Evolutionary conservation across 1,284 basidiomycete genomes (phyloP).

Genomic region (Ganoderma sinense): DNA sequence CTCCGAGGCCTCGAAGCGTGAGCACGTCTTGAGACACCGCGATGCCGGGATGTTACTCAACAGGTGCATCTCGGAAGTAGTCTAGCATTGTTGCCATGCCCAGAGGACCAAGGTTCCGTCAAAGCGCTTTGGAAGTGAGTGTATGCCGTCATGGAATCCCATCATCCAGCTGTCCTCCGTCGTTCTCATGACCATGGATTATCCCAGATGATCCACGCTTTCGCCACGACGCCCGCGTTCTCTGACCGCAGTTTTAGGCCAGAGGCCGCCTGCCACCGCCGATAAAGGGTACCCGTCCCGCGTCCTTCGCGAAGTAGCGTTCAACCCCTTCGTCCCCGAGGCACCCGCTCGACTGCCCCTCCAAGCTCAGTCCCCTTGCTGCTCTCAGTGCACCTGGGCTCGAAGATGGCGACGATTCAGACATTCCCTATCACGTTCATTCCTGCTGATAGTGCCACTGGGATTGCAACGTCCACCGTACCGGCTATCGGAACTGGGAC

Average conservation of each 20-base stretch:
- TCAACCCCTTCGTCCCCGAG: not conserved
- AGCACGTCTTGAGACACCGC: not conserved
- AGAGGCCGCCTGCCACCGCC: not conserved
- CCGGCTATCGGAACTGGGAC: not conserved
- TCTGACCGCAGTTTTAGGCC: conserved; percentile 7
- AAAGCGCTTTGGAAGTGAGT: not conserved
- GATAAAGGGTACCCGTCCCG: not conserved
- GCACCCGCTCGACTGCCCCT: not conserved
- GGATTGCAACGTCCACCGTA: not conserved
- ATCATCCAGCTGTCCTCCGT: not conserved
- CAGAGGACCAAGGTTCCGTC: not conserved
- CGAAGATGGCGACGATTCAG: not conserved
- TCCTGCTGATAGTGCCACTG: not conserved
- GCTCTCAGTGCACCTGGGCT: not conserved
- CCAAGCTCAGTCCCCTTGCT: not conserved
- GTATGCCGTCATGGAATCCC: not conserved
- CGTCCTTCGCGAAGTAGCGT: not conserved
- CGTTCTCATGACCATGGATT: conserved; percentile 4
- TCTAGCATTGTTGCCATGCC: not conserved
- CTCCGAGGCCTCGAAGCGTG: not conserved
- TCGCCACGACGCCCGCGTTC: not conserved
- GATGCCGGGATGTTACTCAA: not conserved
- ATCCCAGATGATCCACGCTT: not conserved
- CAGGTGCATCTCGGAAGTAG: not conserved
- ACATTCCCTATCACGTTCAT: conserved; percentile 1